These are phyloP conservation scores for Aquilaria malaccensis DNA, from an alignment of 345 rosid species.

Conservation along the genomic window DNA sequence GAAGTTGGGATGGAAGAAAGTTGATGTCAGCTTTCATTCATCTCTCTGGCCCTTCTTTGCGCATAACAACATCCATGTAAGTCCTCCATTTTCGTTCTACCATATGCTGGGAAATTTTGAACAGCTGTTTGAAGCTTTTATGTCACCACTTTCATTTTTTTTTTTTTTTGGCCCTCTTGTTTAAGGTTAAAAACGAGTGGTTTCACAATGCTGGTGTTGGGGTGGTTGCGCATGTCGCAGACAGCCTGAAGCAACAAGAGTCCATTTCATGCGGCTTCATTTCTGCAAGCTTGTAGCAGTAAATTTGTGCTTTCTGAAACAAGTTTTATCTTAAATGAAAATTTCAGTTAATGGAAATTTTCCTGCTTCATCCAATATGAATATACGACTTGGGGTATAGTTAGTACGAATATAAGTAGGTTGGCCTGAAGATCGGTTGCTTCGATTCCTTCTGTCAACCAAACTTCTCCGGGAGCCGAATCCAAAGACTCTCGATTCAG, in stretches of 20 bases:
- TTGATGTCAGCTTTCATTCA: conserved; percentile 95
- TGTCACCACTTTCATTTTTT: background rate
- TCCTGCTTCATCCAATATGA: background rate
- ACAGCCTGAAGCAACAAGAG: conserved; percentile 82
- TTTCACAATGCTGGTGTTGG: conserved; percentile 81
- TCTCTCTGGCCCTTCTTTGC: conserved; percentile 94
- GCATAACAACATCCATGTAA: conserved; percentile 89
- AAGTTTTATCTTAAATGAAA: too few relatives aligned
- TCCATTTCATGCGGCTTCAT: conserved; percentile 27
- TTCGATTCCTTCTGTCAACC: too few relatives aligned
- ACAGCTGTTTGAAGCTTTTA: background rate
- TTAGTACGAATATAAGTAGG: too few relatives aligned
- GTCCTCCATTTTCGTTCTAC: conserved; percentile 4
- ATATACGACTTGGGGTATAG: background rate
- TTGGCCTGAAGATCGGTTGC: too few relatives aligned
- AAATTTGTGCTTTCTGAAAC: background rate
- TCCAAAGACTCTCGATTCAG: too few relatives aligned
- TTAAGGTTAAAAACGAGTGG: conserved; percentile 87
- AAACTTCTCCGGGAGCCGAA: too few relatives aligned
- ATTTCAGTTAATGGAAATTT: too few relatives aligned
- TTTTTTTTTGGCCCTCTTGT: background rate
- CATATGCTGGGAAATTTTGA: background rate
- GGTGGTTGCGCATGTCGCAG: conserved; percentile 91
- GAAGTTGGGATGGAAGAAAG: conserved; percentile 89
- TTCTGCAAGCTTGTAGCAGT: conserved; percentile 55